Evolutionary conservation across 805 yeast species (phyloP), one percentile per base, ranked within the genome.

Genomic region (Limtongozyma cylindracea): DNA sequence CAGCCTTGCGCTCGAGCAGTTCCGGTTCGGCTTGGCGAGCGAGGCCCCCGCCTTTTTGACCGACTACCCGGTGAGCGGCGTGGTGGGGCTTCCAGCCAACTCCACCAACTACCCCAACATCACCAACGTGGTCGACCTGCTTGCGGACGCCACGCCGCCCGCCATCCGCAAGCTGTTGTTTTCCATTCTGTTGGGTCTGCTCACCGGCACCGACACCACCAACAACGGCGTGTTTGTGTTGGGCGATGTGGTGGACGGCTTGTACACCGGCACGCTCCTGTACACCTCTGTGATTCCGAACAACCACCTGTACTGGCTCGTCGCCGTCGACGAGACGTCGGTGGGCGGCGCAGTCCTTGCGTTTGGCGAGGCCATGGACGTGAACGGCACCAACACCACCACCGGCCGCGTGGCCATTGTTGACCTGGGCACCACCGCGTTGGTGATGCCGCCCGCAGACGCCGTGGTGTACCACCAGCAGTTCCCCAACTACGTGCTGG

Each of bases 351-450:
- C 10, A 10, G 11, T 8, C 21, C 10, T 21, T 31, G n/a, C n/a
- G n/a, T n/a, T n/a, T n/a, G n/a, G n/a, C n/a, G n/a, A n/a, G n/a
- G n/a, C n/a, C n/a, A n/a, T n/a, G n/a, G n/a, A n/a, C n/a, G n/a
- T n/a, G n/a, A n/a, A n/a, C n/a, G n/a, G n/a, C n/a, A n/a, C n/a
- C n/a, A n/a, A n/a, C 9, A 7, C 17, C 17, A 6, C 6, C 6
- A 15, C 10, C 18, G n/a, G n/a, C n/a, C 10, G 18, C 18, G 5
- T 5, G n/a, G 67, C 63, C 5, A 48, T 67, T 14, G 44, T 68
- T 11, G 78, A 68, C 36, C 60, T 71, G 5, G 78, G 77, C 12
- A 66, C 77, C 3, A 67, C 76, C 1, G 56, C 69, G 3, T 39
- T 68, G 13, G 60, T 61, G 3, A 39, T 65, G 19, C 63, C 72